Base-by-base conservation (phyloP, 352 stramenopile species). In the Globisporangium heterothallicum region DNA sequence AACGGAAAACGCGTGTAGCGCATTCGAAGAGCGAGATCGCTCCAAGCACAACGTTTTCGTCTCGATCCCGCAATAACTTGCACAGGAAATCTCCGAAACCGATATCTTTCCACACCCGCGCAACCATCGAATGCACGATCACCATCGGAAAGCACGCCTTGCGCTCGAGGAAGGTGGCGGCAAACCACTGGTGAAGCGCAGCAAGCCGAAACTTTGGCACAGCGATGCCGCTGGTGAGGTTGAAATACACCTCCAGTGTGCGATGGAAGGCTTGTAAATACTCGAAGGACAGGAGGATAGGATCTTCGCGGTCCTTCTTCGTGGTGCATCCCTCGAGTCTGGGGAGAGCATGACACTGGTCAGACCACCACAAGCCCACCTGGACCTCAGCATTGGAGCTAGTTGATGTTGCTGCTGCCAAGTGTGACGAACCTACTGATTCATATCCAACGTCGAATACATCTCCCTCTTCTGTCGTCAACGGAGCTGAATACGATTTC, bases 201-300 rank as follows among this genome's bases (percentile, higher is more conserved):
- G 68, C 63, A 4, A 74, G 47, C 10, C 71, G 71, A 42, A 72
- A 76, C 46, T 76, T 81, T 1, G 66, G 53, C 4, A 72, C 56
- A 13, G 59, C 42, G 19, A 67, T 54, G 1, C 58, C 68, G 21
- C 59, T 59, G 0, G 59, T 64, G 22, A 74, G 45, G 47, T 74
- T 76, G 36, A 82, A 82, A 19, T 65, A 58, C 12, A 76, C 63
- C n/a, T 78, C 71, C 19, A 76, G 59, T 4, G 59, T 64, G 22
- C 68, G 56, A 35, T 69, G 64, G 19, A 73, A 9, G 4, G 36
- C 59, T 13, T 42, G n/a, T 16, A 74, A 36, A 30, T 63, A 61
- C 8, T 40, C 29, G 6, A 51, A 42, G 21, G 63, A 60, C 27
- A 52, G 49, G 0, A 36, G 10, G 30, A 7, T 7, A 4, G 10